Base-by-base conservation (phyloP, 169 alveolate species). In the Plasmodium vivax region DNA sequence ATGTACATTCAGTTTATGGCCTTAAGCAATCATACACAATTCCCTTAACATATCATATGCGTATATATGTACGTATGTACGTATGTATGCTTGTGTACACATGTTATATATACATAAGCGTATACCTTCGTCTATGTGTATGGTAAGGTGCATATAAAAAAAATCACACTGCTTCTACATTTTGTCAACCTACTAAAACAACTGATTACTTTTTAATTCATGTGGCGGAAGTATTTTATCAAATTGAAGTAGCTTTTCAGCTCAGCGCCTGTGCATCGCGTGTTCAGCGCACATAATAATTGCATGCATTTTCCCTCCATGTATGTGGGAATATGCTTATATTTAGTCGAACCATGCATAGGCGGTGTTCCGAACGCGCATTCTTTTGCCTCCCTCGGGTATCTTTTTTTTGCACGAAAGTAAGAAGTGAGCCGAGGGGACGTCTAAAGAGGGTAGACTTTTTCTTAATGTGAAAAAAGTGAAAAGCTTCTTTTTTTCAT, bases 101-200 rank as follows among this genome's bases (percentile, higher is more conserved):
- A 30, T 68, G 38, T 30, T 27, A 68, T 68, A 68, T 19, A 68
- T 19, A 68, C 77, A 6, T 51, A 51, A 12, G 27, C 16, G 23
- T 14, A 51, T 51, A 51, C 62, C 23, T 14, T 14, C 2, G 62
- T 51, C 62, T 51, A 51, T 51, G 27, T 51, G 16, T 51, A 7
- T 51, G 16, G 16, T 51, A 51, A 16, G 6, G 62, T 51, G 62
- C 3, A 51, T 51, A 45, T 9, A 47, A 47, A 47, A 47, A 12
- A 47, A 12, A 47, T 0, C 23, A 16, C 62, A 80, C 51, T 38
- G 85, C 32, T 32, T 80, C 71, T 38, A 32, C 34, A 19, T 80
- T 80, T 45, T 80, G 85, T 80, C 85, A 7, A 80, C 71, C 58
- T 19, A 80, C 56, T n/a, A 38, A 43, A 41, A 41, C 56, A 41